Evolutionary conservation across 805 yeast genomes (phyloP).

Genomic region (Ogataea methylovora): DNA sequence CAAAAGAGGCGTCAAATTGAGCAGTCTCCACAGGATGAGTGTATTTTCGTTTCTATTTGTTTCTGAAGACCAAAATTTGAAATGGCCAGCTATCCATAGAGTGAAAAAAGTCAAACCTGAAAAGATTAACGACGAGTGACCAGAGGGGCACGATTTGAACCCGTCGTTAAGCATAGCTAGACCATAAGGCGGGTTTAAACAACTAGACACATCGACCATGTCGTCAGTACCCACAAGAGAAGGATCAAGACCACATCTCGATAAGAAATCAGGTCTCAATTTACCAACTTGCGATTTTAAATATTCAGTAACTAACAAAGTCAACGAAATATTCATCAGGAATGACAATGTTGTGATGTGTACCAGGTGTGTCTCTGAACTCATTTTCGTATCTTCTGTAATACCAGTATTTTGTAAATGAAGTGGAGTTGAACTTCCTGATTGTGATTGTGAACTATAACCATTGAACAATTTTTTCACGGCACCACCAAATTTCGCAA

Average conservation of each 20-base stretch:
- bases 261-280: slow-evolving; percentile 83
- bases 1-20: slow-evolving; percentile 39
- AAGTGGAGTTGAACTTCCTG: too few relatives aligned
- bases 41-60: background rate
- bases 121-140: slow-evolving; percentile 65
- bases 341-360: slow-evolving; percentile 31
- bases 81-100: slow-evolving; percentile 60
- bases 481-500: too few relatives aligned
- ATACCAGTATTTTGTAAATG: background rate
- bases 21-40: slow-evolving; percentile 8
- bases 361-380: slow-evolving; percentile 32
- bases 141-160: slow-evolving; percentile 73
- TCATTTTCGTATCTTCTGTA: slow-evolving; percentile 14
- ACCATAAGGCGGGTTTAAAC: slow-evolving; percentile 28
- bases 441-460: slow-evolving; percentile 3
- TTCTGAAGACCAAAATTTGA: background rate
- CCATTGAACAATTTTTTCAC: too few relatives aligned
- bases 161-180: slow-evolving; percentile 42
- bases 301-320: slow-evolving; percentile 57
- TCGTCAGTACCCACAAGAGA: slow-evolving; percentile 14
- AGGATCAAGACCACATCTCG: slow-evolving; percentile 65
- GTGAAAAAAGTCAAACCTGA: slow-evolving; percentile 58
- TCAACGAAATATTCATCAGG: slow-evolving; percentile 31
- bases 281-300: slow-evolving; percentile 78
- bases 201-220: slow-evolving; percentile 38